These are phyloP conservation scores for Tieghemiomyces parasiticus DNA, from an alignment of 192 early-diverging fungal genomes.

Conservation along the genomic window DNA sequence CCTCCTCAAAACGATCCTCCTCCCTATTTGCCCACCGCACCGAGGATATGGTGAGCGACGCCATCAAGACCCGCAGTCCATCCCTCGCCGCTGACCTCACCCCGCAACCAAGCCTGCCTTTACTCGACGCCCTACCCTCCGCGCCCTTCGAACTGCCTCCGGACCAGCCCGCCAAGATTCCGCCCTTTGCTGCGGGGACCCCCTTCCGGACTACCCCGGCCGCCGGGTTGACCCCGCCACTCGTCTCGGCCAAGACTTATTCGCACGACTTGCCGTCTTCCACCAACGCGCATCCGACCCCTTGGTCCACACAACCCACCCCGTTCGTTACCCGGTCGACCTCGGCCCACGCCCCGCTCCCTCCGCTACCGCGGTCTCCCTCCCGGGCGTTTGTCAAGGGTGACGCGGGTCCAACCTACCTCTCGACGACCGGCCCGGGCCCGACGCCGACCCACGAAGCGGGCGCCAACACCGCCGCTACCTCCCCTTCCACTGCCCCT, in stretches of 20 bases:
- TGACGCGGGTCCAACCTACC: neutral
- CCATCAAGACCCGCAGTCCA: neutral
- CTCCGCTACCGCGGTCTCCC: neutral
- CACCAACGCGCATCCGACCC: no score
- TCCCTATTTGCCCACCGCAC: neutral
- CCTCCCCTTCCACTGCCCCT: no score
- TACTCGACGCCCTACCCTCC: neutral
- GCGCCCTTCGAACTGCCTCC: neutral
- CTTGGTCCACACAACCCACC: no score
- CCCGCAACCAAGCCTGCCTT: no score
- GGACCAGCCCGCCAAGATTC: slow-evolving; percentile 1
- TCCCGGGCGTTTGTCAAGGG: neutral
- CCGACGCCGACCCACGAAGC: no score
- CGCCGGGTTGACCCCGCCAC: no score
- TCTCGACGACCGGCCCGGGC: neutral
- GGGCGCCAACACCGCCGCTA: no score
- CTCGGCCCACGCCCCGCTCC: neutral
- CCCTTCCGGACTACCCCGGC: no score
- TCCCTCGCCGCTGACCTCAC: neutral
- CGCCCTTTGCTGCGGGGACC: no score
- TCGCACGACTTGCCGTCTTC: no score
- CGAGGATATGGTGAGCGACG: neutral
- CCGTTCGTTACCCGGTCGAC: no score
- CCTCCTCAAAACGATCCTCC: neutral
- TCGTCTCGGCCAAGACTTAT: no score